A percentile compares a stretch with the other conserved stretches of the same genome.
Conservation (phyloP, 116 monocot species). For the Cymodocea nodosa region DNA sequence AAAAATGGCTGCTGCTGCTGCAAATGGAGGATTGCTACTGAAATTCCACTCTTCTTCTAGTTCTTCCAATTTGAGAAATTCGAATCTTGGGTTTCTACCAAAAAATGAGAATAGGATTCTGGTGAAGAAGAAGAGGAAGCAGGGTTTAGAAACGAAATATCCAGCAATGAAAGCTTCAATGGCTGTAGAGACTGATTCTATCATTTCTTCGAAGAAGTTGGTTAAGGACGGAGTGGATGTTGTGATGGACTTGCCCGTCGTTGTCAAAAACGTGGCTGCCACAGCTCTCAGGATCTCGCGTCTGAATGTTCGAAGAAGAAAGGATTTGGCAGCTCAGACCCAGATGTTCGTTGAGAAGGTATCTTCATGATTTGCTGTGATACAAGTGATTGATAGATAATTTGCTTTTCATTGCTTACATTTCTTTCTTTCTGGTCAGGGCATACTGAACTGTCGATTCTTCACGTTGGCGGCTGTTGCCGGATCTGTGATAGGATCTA, state of each 20-base stretch:
- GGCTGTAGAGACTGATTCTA: not conserved
- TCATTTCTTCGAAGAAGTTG: not conserved
- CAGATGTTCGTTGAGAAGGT: constrained; percentile 15
- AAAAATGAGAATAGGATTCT: not conserved
- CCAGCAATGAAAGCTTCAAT: not conserved
- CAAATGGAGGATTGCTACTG: not conserved
- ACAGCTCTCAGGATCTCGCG: not conserved
- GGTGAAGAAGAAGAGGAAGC: constrained; percentile 6
- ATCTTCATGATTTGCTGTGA: not conserved
- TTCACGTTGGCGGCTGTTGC: constrained; percentile 45
- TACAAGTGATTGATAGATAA: not conserved
- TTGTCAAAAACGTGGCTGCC: not conserved
- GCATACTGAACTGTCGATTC: constrained; percentile 30
- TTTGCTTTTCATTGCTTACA: not conserved
- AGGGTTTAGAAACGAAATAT: not conserved
- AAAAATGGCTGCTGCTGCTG: constrained; percentile 2
- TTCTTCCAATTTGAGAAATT: not conserved
- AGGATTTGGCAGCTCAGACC: constrained; percentile 1
- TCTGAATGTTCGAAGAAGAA: not conserved
- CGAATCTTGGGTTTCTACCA: not conserved
- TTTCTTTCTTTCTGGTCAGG: constrained; percentile 11
- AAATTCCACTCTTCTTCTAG: not conserved
- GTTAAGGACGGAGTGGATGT: not conserved
- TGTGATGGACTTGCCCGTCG: not conserved
- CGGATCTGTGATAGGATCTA: constrained; percentile 48